phyloP scores from a whole-genome alignment of 768 basidiomycete genomes.

The Termitomyces sp. region DNA sequence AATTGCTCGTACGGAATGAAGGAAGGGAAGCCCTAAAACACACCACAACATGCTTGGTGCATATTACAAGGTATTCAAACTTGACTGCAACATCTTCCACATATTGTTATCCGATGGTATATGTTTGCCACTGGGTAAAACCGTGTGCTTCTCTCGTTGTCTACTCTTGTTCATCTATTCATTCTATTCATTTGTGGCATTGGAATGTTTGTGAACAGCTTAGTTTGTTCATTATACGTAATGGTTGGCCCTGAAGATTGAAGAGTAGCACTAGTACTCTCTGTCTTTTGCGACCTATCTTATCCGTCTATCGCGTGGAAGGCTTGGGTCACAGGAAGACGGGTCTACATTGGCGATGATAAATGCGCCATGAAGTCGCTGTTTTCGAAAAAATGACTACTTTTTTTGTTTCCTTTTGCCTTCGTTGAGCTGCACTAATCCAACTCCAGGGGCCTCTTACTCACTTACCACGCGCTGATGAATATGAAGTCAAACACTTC shows the following conservation, averaged over 20 bases:
- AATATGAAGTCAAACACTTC: conserved; percentile 51
- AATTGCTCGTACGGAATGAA: conserved; percentile 53
- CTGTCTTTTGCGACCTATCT: not conserved
- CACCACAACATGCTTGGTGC: conserved; percentile 58
- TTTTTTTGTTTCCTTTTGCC: not conserved
- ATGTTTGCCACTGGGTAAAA: not conserved
- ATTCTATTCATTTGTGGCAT: not conserved
- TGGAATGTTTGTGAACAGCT: not conserved
- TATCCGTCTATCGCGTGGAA: not conserved
- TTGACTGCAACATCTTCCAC: not conserved
- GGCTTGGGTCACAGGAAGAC: not conserved
- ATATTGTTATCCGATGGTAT: not conserved
- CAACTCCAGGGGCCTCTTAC: conserved; percentile 51
- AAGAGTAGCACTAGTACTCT: not conserved
- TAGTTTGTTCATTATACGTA: not conserved
- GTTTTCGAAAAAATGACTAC: not conserved
- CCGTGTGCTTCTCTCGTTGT: too few species aligned
- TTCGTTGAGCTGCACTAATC: not conserved
- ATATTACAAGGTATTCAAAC: conserved; percentile 50
- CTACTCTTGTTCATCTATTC: not conserved
- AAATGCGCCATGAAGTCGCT: too few species aligned
- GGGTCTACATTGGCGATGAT: not conserved
- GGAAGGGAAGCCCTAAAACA: conserved; percentile 33
- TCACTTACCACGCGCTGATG: conserved; percentile 63
- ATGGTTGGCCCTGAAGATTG: not conserved